phyloP scores from a whole-genome alignment of 1,139 yeast species.

The Geotrichum siamense region DNA sequence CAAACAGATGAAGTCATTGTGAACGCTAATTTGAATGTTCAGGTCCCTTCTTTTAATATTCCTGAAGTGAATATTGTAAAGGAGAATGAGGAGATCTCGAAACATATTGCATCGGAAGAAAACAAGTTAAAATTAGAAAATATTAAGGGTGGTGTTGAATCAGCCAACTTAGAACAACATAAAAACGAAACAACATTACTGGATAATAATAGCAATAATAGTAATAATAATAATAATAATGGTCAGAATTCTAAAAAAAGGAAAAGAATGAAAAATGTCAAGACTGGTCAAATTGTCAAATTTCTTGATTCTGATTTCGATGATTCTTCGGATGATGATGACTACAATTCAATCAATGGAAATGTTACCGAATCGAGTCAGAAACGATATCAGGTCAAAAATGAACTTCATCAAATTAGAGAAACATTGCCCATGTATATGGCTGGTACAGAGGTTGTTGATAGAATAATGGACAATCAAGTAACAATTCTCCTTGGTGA shows the following conservation, averaged over 20 bases:
- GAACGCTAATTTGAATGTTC: background rate
- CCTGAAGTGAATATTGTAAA: background rate
- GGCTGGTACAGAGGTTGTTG: slow-evolving; percentile 57
- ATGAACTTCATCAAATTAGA: slow-evolving; percentile 43
- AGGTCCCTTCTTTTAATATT: background rate
- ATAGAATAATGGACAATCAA: slow-evolving; percentile 48
- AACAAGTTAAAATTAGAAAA: background rate
- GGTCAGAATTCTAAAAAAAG: background rate
- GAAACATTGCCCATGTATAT: slow-evolving; percentile 66
- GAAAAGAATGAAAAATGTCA: slow-evolving; percentile 7
- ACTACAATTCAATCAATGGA: slow-evolving; percentile 23
- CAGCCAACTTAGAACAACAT: background rate
- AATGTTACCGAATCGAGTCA: background rate
- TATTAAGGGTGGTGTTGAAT: background rate
- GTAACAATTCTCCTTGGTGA: slow-evolving; percentile 88
- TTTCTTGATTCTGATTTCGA: slow-evolving; percentile 35
- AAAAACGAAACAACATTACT: background rate
- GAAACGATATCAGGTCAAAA: slow-evolving; percentile 17
- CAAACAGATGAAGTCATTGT: background rate
- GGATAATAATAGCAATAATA: background rate
- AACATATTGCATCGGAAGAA: no score
- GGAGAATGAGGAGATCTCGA: no score
- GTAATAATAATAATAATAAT: no score
- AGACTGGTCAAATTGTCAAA: slow-evolving; percentile 17
- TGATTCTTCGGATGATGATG: slow-evolving; percentile 29